Base-by-base conservation (phyloP, 2,329 filamentous ascomycete genomes). In the Fusarium fujikuroi region DNA sequence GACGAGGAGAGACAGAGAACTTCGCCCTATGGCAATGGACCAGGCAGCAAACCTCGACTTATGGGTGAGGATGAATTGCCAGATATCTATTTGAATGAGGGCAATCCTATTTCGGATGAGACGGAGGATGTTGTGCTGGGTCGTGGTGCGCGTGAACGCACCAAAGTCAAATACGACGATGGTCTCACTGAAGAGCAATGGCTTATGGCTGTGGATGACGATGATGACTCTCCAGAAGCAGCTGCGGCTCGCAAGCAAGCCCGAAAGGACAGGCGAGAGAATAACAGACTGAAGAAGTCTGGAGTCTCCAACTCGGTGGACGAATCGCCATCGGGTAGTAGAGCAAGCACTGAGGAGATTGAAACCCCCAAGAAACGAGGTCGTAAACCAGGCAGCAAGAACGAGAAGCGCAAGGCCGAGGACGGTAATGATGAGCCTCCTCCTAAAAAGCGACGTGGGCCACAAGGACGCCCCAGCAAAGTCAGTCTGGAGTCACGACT, bases 131-230 rank as follows among this genome's bases (percentile, higher is more conserved):
- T 91, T 37, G 85, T 91, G 32, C 85, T 91, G 37, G 96, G 96
- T 68, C 95, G 96, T 82, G 96, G 96, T 77, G 95, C 95, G 72
- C 93, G 96, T 85, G 96, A 99, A 84, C 92, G 97, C 69, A 98
- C 95, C 75, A 92, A 94, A 79, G 95, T 98, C 78, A 93, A 93
- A 82, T 99, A 99, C 77, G 96, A 99, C 78, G 96, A 99, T 79
- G 96, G 97, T 59, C 90, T 99, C 36, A 98, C 96, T 0, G 97
- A 99, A 84, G 96, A 99, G 85, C 97, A 99, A 83, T 99, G 96
- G 96, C 89, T 98, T 58, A 95, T 97, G 86, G 96, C 96, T 60
- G 95, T 99, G 37, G 96, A 99, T 80, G 95, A 97, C 69, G 95
- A 98, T 57, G 96, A 99, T 3, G 96, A 99, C 80, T 92, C 91